These are phyloP conservation scores for Pisolithus orientalis DNA, from an alignment of 768 basidiomycete genomes.

Conservation along the genomic window DNA sequence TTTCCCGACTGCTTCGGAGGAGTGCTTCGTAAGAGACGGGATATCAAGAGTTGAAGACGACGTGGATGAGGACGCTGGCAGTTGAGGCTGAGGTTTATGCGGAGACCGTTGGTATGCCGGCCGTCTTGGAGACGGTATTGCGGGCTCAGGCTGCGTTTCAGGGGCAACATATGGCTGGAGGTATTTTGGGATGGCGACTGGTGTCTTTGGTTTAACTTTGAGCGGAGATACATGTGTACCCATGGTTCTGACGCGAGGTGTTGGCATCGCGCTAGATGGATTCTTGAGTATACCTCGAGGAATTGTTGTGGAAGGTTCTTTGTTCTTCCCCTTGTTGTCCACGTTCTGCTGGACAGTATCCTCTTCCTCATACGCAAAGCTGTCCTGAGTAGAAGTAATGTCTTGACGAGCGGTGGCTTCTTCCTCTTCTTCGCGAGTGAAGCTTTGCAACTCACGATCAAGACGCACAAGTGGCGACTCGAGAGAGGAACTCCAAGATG, in stretches of 20 bases:
- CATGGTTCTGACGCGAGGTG: constrained; percentile 30
- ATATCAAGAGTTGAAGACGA: constrained; percentile 38
- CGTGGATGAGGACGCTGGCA: constrained; percentile 29
- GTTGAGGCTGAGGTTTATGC: constrained; percentile 18
- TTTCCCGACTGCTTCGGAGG: constrained; percentile 37
- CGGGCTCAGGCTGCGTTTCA: constrained; percentile 61
- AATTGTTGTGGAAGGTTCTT: constrained; percentile 35
- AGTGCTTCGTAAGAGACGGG: constrained; percentile 38
- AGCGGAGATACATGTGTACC: constrained; percentile 39
- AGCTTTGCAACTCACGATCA: constrained; percentile 53
- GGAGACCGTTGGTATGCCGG: constrained; percentile 25
- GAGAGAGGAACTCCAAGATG: constrained; percentile 68
- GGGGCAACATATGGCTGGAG: constrained; percentile 58
- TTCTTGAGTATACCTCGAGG: constrained; percentile 45
- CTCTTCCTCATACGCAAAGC: constrained; percentile 27
- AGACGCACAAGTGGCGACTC: constrained; percentile 70
- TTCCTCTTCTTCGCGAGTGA: constrained; percentile 35
- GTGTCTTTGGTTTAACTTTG: constrained; percentile 54
- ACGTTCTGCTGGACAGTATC: constrained; percentile 20
- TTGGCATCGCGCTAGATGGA: constrained; percentile 22
- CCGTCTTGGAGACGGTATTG: constrained; percentile 36
- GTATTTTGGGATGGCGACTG: constrained; percentile 40
- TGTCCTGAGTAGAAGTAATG: constrained; percentile 15
- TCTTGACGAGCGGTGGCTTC: constrained; percentile 25
- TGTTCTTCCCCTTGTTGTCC: constrained; percentile 40